These are phyloP conservation scores for Boletus reticuloceps DNA, from an alignment of 768 basidiomycete species.

Conservation along the genomic window DNA sequence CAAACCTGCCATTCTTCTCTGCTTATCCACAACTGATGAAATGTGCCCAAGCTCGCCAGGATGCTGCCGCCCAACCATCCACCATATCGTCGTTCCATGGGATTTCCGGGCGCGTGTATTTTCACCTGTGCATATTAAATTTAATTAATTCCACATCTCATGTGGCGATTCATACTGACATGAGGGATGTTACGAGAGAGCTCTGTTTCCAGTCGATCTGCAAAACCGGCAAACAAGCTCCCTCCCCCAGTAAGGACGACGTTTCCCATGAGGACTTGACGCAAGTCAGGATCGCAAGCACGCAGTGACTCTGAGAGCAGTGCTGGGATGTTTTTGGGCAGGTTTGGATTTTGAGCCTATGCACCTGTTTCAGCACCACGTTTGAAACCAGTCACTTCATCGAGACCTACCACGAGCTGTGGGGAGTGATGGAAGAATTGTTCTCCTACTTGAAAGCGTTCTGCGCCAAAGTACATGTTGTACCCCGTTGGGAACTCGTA, in stretches of 20 bases:
- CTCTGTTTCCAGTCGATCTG: slow-evolving; percentile 79
- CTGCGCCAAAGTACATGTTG: slow-evolving; percentile 75
- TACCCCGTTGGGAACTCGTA: slow-evolving; percentile 98
- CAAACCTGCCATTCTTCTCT: slow-evolving; percentile 88
- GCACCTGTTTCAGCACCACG: slow-evolving; percentile 3
- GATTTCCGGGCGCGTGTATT: slow-evolving; percentile 89
- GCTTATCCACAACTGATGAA: slow-evolving; percentile 97
- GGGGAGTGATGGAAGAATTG: slow-evolving; percentile 79
- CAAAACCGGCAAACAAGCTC: slow-evolving; percentile 80
- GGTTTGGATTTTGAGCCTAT: slow-evolving; percentile 55
- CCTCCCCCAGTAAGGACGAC: slow-evolving; percentile 97
- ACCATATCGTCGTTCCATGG: slow-evolving; percentile 85
- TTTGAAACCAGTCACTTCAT: not conserved
- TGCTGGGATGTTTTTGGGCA: slow-evolving; percentile 73
- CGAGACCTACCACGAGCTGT: slow-evolving; percentile 45
- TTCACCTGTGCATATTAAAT: slow-evolving; percentile 59
- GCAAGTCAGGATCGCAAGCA: slow-evolving; percentile 88
- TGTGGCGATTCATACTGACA: slow-evolving; percentile 44
- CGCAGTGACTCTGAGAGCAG: slow-evolving; percentile 77
- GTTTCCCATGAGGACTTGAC: slow-evolving; percentile 86
- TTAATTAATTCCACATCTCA: slow-evolving; percentile 4
- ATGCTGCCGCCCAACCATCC: slow-evolving; percentile 97
- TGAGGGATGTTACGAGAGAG: slow-evolving; percentile 73
- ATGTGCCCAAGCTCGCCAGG: slow-evolving; percentile 91
- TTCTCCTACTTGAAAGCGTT: slow-evolving; percentile 84